Evolutionary conservation across 441 rosid species (phyloP).

Genomic region (Pelargonium fulgidum): DNA sequence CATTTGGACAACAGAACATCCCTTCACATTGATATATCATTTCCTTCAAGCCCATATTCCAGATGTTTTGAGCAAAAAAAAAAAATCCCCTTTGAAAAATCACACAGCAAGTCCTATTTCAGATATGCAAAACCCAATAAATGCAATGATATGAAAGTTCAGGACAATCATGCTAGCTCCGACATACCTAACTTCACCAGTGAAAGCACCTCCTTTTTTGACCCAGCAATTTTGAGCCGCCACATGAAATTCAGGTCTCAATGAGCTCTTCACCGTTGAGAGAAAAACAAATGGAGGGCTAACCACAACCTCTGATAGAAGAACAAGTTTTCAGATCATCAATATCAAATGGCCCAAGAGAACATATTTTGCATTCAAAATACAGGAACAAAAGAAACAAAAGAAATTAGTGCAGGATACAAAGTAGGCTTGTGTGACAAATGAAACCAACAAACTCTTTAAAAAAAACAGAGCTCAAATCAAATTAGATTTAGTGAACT

Average conservation of each 20-base stretch:
- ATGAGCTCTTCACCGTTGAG: conserved; percentile 37
- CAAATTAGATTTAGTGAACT: no score
- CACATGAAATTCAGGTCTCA: conserved; percentile 50
- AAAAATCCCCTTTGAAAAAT: background rate
- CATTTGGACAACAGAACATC: background rate
- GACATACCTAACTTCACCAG: conserved; percentile 61
- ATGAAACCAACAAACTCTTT: background rate
- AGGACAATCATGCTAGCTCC: no score
- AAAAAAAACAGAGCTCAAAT: background rate
- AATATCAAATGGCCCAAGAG: conserved; percentile 2
- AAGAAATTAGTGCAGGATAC: background rate
- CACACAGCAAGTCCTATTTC: background rate
- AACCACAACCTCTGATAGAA: conserved; percentile 53
- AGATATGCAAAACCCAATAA: background rate
- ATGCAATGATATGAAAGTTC: background rate
- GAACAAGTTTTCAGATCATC: background rate
- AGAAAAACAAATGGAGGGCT: conserved; percentile 70
- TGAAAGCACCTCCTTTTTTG: conserved; percentile 69
- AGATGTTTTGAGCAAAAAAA: no score
- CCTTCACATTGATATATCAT: background rate
- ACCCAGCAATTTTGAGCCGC: conserved; percentile 80
- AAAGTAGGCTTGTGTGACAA: no score
- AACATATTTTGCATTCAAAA: background rate
- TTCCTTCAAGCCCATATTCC: no score
- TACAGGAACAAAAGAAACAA: background rate